These are phyloP conservation scores for Quercus variabilis DNA, from an alignment of 306 rosid species.

Conservation along the genomic window DNA sequence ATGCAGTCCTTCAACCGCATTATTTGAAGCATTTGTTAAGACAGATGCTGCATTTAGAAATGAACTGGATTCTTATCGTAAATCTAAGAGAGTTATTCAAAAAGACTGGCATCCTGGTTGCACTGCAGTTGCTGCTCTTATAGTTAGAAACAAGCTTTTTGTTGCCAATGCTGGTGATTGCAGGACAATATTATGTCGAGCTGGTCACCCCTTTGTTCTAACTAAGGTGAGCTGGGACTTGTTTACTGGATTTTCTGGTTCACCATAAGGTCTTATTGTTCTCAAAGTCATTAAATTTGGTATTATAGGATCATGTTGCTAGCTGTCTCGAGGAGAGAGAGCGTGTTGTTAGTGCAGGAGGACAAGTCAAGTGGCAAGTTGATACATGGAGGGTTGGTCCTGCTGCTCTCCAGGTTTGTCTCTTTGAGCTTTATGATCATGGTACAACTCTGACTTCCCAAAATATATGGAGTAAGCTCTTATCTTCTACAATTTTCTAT, in stretches of 20 bases:
- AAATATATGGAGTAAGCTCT: background rate
- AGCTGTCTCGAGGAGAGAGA: conserved; percentile 87
- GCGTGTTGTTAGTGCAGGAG: conserved; percentile 69
- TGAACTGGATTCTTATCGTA: conserved; percentile 57
- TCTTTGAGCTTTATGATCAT: conserved; percentile 14
- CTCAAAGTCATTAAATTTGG: conserved; percentile 12
- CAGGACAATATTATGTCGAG: conserved; percentile 75
- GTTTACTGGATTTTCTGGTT: background rate
- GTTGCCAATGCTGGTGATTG: conserved; percentile 94
- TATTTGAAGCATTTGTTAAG: conserved; percentile 63
- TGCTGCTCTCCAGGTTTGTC: conserved; percentile 89
- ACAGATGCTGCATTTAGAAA: conserved; percentile 81
- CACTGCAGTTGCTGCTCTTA: conserved; percentile 71
- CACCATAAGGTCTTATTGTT: background rate
- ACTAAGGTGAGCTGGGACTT: conserved; percentile 56
- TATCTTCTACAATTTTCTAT: background rate
- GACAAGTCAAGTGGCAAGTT: conserved; percentile 80
- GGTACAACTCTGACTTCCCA: background rate
- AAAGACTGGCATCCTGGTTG: conserved; percentile 97
- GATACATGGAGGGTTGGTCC: conserved; percentile 95
- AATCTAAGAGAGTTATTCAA: conserved; percentile 62
- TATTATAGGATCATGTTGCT: conserved; percentile 80
- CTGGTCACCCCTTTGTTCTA: conserved; percentile 68
- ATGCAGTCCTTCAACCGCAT: conserved; percentile 72
- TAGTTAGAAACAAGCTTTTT: conserved; percentile 67